Conservation (phyloP, 2,329 filamentous ascomycete genomes). For the Ophiocordyceps camponoti-saundersi region DNA sequence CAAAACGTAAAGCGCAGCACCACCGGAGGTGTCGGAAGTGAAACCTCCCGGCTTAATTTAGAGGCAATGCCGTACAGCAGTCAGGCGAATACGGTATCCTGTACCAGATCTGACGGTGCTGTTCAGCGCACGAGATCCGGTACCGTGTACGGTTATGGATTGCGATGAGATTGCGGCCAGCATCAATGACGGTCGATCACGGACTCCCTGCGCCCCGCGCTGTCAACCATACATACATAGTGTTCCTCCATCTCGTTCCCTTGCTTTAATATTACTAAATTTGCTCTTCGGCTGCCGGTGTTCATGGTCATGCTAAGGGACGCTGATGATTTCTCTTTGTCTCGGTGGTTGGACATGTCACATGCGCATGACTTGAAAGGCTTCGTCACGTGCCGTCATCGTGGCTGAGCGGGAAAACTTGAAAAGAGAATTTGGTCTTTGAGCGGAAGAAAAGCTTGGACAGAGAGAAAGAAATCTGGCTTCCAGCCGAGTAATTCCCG, state of each 20-base stretch:
- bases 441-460: too few species aligned
- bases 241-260: not conserved
- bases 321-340: too few species aligned
- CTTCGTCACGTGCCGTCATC: too few species aligned
- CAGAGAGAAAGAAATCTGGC: too few species aligned
- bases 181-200: not conserved
- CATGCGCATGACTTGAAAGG: too few species aligned
- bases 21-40: constrained; percentile 7
- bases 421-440: too few species aligned
- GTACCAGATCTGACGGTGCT: not conserved
- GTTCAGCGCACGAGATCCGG: not conserved
- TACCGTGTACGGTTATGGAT: not conserved
- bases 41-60: constrained; percentile 3
- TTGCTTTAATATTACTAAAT: not conserved
- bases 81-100: not conserved
- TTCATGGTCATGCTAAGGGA: too few species aligned
- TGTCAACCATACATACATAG: not conserved
- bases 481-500: too few species aligned
- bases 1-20: constrained; percentile 8
- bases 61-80: not conserved
- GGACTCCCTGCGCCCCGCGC: not conserved
- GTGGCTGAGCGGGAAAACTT: too few species aligned
- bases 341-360: too few species aligned
- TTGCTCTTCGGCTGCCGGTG: not conserved
- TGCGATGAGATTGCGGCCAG: not conserved